phyloP scores from a whole-genome alignment of 495 filamentous ascomycete genomes.

The Astrothelium subdiscretum region DNA sequence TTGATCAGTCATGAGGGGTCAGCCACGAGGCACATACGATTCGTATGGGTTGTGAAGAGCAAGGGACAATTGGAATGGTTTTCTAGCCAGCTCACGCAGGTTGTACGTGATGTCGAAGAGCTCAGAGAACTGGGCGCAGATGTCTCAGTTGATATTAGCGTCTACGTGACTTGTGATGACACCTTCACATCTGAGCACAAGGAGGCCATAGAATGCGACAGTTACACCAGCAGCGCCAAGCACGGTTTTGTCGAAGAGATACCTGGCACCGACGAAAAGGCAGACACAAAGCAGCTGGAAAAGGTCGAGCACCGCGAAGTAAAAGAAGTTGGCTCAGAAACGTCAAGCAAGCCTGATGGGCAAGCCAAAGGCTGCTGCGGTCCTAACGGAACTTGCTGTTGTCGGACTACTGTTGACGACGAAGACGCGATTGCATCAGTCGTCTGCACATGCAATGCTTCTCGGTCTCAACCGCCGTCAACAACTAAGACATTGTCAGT shows the following conservation, averaged over 20 bases:
- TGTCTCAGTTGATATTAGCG: slow-evolving; percentile 39
- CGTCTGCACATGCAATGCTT: slow-evolving; percentile 23
- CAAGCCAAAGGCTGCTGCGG: slow-evolving; percentile 20
- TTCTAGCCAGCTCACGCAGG: slow-evolving; percentile 45
- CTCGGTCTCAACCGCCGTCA: slow-evolving; percentile 1
- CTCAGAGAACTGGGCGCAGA: slow-evolving; percentile 23
- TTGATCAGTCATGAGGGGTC: slow-evolving; percentile 26
- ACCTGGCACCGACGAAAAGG: slow-evolving; percentile 9
- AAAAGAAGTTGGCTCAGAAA: not conserved
- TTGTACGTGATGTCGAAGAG: slow-evolving; percentile 40
- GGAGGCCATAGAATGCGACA: not conserved
- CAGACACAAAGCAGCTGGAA: not conserved
- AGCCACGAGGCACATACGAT: slow-evolving; percentile 54
- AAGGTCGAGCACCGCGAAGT: slow-evolving; percentile 1
- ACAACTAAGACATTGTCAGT: slow-evolving; percentile 7
- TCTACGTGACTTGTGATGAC: slow-evolving; percentile 53
- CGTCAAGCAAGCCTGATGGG: not conserved
- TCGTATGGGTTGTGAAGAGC: slow-evolving; percentile 63
- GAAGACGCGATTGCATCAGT: slow-evolving; percentile 28
- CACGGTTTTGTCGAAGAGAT: slow-evolving; percentile 6
- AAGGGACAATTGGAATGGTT: slow-evolving; percentile 61
- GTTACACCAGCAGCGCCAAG: slow-evolving; percentile 1
- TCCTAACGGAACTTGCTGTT: slow-evolving; percentile 40
- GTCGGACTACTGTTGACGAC: slow-evolving; percentile 38
- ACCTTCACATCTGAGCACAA: slow-evolving; percentile 23